phyloP scores from a whole-genome alignment of 257 asterid species.

The Lantana camara region DNA sequence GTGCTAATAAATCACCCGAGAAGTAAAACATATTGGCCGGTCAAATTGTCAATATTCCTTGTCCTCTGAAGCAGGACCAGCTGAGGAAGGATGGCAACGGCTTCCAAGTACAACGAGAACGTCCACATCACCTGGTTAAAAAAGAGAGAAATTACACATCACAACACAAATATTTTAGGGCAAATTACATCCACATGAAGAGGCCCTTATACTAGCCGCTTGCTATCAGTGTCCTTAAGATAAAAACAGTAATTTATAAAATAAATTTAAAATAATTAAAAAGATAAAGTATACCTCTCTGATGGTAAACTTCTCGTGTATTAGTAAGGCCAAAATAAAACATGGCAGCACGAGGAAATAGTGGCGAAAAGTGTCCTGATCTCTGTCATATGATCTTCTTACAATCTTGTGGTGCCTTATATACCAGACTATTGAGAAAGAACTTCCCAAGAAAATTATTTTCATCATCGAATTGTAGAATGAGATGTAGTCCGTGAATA shows the following conservation, averaged over 20 bases:
- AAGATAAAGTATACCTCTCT: conserved; percentile 69
- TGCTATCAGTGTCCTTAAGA: no score
- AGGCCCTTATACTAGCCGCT: no score
- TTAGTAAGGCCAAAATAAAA: conserved; percentile 60
- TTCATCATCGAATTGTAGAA: conserved; percentile 79
- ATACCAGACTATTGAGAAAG: conserved; percentile 87
- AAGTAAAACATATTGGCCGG: conserved; percentile 85
- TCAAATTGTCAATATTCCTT: conserved; percentile 84
- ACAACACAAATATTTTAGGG: no score
- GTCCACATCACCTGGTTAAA: conserved; percentile 72
- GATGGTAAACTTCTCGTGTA: conserved; percentile 70
- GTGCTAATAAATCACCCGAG: conserved; percentile 54
- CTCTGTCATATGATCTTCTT: conserved; percentile 83
- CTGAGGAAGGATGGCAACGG: conserved; percentile 92
- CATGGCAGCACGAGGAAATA: conserved; percentile 68
- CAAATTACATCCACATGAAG: background rate
- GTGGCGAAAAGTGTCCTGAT: conserved; percentile 92
- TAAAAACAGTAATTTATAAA: no score
- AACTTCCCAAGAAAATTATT: conserved; percentile 81
- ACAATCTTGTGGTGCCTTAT: conserved; percentile 81
- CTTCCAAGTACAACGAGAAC: conserved; percentile 82
- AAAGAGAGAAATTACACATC: background rate
- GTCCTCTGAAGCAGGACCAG: conserved; percentile 84
- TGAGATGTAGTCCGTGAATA: conserved; percentile 71
- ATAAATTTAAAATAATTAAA: no score